Conservation (phyloP, 352 stramenopile species). For the Lagenidium sp. region DNA sequence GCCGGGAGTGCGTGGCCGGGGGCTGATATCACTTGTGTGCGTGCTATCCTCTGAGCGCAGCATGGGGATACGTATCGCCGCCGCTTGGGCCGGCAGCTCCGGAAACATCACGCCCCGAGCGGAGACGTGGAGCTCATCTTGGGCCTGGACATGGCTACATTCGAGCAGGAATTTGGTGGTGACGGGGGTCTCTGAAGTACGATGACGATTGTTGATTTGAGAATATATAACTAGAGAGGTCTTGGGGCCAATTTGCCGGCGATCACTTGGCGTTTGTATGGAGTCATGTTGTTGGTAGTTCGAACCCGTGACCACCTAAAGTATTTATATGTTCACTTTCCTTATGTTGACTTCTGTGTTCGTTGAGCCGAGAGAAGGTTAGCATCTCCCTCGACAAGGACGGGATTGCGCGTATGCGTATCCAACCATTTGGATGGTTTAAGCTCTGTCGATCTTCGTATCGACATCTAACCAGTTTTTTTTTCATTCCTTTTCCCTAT, state of each 20-base stretch:
- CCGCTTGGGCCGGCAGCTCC: conserved; percentile 24
- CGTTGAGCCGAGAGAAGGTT: conserved; percentile 92
- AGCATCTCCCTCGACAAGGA: conserved; percentile 94
- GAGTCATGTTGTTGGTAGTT: too few relatives aligned
- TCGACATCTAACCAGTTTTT: conserved; percentile 73
- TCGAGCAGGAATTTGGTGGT: too few relatives aligned
- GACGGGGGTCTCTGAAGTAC: too few relatives aligned
- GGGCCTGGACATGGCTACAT: conserved; percentile 19
- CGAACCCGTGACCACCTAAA: too few relatives aligned
- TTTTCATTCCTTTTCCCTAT: conserved; percentile 8
- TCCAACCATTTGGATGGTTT: conserved; percentile 77
- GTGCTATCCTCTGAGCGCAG: too few relatives aligned
- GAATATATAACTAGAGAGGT: conserved; percentile 24
- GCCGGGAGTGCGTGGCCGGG: too few relatives aligned
- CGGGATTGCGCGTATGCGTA: conserved; percentile 82
- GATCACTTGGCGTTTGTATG: conserved; percentile 1
- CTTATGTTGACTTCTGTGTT: conserved; percentile 53
- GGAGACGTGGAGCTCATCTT: conserved; percentile 17
- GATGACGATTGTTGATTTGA: too few relatives aligned
- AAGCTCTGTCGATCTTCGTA: conserved; percentile 51
- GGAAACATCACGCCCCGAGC: conserved; percentile 11
- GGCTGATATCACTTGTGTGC: too few relatives aligned
- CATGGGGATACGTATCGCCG: conserved; percentile 14
- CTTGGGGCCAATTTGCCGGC: not conserved
- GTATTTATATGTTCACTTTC: too few relatives aligned